Base-by-base conservation (phyloP, 2,329 filamentous ascomycete genomes). In the Colletotrichum chrysophilum region DNA sequence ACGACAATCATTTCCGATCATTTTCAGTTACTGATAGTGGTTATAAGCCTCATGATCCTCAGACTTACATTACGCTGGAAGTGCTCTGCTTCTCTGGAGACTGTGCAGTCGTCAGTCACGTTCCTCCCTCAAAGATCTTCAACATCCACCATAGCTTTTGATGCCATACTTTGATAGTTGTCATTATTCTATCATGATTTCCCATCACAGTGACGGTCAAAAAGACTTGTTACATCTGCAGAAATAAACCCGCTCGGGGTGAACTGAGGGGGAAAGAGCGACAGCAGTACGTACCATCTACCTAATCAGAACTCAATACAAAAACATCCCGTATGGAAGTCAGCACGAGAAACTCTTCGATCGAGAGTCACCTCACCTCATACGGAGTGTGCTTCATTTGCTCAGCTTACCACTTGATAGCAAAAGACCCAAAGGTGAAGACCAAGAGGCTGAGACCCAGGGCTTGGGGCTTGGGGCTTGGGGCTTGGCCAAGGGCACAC, bases 41-140 rank as follows among this genome's bases (percentile, higher is more conserved):
- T 13, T 0, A 12, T 0, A 48, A 10, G 1, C 9, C 38, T n/a
- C 38, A 48, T 12, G 0, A n/a, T 7, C 1, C 9, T 6, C 18
- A 48, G 0, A 12, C 38, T 48, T 4, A 36, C 14, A 7, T 38
- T 4, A 36, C 14, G 14, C 34, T 18, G 16, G 36, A 43, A 18
- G 36, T 48, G 18, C 38, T 48, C 18, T 10, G 38, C 38, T 43
- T 43, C 16, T n/a, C 38, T 10, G 8, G 38, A 5, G 4, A 18
- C 34, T 13, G 6, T 2, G 18, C 38, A 43, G 38, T n/a, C 18
- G 10, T 1, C 1, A n/a, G 38, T 2, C 18, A 5, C 18, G 4
- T 4, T 43, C 38, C 38, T 43, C 2, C 38, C 18, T 48, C 18
- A 12, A 48, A 48, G 8, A n/a, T 48, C 8, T n/a, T n/a, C 38